Evolutionary conservation across 768 basidiomycete genomes (phyloP).

Genomic region (Wakefieldia striispora): DNA sequence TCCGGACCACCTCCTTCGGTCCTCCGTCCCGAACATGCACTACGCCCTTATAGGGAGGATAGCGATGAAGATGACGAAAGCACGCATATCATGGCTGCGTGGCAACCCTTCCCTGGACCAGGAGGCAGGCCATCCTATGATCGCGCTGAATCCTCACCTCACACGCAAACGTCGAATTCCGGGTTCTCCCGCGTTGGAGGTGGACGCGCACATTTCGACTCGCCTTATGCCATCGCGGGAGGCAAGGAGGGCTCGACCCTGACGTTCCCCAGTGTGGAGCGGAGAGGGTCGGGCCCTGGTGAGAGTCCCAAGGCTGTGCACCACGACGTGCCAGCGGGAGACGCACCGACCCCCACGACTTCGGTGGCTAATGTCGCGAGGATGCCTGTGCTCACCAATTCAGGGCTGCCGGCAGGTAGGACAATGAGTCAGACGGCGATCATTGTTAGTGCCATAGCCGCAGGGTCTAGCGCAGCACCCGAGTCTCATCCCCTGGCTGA

Average conservation of each 20-base stretch:
- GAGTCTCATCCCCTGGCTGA: conserved; percentile 25
- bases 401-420: conserved; percentile 56
- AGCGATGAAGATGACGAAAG: conserved; percentile 68
- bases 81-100: conserved; percentile 93
- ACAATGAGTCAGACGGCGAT: conserved; percentile 84
- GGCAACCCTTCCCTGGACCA: conserved; percentile 68
- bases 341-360: conserved; percentile 50
- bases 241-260: conserved; percentile 51
- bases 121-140: conserved; percentile 23
- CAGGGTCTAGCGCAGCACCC: conserved; percentile 12
- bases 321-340: conserved; percentile 38
- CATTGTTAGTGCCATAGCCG: conserved; percentile 53
- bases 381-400: conserved; percentile 33
- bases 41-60: conserved; percentile 73
- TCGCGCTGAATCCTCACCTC: conserved; percentile 25
- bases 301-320: conserved; percentile 22
- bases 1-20: conserved; percentile 65
- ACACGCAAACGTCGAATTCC: conserved; percentile 37
- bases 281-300: conserved; percentile 28
- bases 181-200: conserved; percentile 89
- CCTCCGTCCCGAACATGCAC: conserved; percentile 75
- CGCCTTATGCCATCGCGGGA: conserved; percentile 75
- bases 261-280: conserved; percentile 65
- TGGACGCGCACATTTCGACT: conserved; percentile 80
- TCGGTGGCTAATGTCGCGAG: conserved; percentile 47